Base-by-base conservation (phyloP, 805 yeast species). In the Ogataea philodendri region DNA sequence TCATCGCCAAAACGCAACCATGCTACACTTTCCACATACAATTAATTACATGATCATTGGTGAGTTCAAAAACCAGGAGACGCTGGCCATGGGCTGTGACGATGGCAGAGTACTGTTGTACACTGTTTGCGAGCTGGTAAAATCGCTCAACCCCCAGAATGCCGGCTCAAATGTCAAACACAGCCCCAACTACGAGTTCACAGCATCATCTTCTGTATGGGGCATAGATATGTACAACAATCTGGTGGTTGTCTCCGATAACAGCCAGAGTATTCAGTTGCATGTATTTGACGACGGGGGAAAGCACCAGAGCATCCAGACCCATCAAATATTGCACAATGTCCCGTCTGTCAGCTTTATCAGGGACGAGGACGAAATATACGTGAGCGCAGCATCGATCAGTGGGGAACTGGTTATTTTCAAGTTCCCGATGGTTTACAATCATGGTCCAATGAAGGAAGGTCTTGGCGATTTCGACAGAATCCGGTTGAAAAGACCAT, bases 1-100 rank as follows among this genome's bases (percentile, higher is more conserved):
- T 1, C 77, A 74, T 45, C 41, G 70, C 4, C 26, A 33, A 4
- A 43, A 30, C 27, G 47, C 58, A 2, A 73, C 78, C 1, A 71
- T 74, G 72, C 74, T 78, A 0, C 61, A 62, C 32, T 65, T 60
- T 31, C 82, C 83, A 2, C 81, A 76, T 51, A 65, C 78, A 0
- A 65, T 80, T 15, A 81, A 81, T 45, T 70, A 53, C 45, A 32
- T 81, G 26, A 72, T 66, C 34, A 44, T 63, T 6, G 59, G 56
- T 1, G 45, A 36, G 15, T 65, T 76, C 40, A 42, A 57, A 15
- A 65, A 58, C 1, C 48, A 51, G 11, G 73, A 70, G 35, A 69
- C 72, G 0, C 39, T 83, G 5, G 68, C 64, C 1, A 66, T 65
- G 3, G 74, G 81, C 29, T 46, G 65, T 10, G 86, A 80, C 49